These are phyloP conservation scores for Aspergillus japonicus DNA, from an alignment of 2,329 filamentous ascomycete species.

Conservation along the genomic window DNA sequence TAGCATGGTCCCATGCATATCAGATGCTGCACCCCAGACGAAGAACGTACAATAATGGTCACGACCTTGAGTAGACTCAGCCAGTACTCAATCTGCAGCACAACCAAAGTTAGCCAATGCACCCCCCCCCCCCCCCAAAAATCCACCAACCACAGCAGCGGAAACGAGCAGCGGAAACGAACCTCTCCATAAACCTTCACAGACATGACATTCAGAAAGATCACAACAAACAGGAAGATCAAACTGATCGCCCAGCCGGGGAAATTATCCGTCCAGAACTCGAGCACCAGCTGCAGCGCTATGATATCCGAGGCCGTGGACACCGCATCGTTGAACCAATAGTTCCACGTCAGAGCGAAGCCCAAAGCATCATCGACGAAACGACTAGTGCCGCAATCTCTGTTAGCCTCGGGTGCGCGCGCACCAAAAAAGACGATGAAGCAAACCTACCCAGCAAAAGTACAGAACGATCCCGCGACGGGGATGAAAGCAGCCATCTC, in stretches of 20 bases:
- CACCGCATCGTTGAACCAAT: conserved; percentile 66
- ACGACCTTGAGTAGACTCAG: conserved; percentile 44
- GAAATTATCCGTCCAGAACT: conserved; percentile 63
- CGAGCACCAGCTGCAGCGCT: conserved; percentile 56
- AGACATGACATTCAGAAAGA: conserved; percentile 54
- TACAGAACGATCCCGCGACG: conserved; percentile 56
- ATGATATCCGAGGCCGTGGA: conserved; percentile 62
- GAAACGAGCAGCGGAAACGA: conserved; percentile 14
- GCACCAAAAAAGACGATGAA: background rate
- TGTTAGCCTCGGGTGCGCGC: background rate
- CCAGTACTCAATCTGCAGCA: conserved; percentile 40
- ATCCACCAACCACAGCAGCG: background rate
- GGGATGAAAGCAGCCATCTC: conserved; percentile 62
- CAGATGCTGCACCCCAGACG: background rate
- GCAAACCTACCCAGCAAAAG: conserved; percentile 50
- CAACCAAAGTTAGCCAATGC: background rate
- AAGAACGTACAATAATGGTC: conserved; percentile 39
- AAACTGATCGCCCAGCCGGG: conserved; percentile 63
- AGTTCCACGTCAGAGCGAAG: conserved; percentile 48
- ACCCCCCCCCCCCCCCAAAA: no score
- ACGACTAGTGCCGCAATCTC: conserved; percentile 24
- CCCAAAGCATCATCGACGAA: conserved; percentile 47
- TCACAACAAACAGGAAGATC: conserved; percentile 59
- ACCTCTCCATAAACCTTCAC: conserved; percentile 57
- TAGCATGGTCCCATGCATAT: conserved; percentile 27